Conservation (phyloP, 441 rosid species). For the Raphanus hybrid region DNA sequence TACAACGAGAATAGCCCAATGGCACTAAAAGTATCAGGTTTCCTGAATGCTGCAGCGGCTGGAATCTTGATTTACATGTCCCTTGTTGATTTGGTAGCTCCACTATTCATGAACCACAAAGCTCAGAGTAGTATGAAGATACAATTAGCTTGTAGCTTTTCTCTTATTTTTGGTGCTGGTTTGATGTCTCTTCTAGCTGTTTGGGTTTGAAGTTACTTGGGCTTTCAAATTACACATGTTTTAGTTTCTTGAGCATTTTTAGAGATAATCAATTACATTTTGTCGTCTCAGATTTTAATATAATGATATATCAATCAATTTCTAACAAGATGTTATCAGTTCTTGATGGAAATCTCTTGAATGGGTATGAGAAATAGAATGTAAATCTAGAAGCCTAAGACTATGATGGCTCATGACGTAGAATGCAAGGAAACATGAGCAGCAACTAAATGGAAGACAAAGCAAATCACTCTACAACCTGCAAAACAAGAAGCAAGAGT, state of each 20-base stretch:
- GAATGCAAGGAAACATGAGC: slow-evolving; percentile 8
- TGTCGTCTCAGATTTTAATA: neutral
- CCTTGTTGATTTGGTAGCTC: slow-evolving; percentile 42
- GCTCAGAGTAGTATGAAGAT: slow-evolving; percentile 32
- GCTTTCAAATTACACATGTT: neutral
- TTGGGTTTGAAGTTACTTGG: slow-evolving; percentile 36
- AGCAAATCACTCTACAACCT: neutral
- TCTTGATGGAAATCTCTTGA: slow-evolving; percentile 20
- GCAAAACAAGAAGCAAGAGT: neutral
- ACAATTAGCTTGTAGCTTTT: slow-evolving; percentile 33
- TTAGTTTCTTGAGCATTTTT: neutral
- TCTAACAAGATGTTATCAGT: slow-evolving; percentile 33
- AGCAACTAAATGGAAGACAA: slow-evolving; percentile 2
- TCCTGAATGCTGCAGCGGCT: slow-evolving; percentile 36
- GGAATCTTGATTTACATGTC: slow-evolving; percentile 43
- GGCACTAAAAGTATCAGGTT: slow-evolving; percentile 36
- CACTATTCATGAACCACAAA: slow-evolving; percentile 35
- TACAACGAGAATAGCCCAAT: slow-evolving; percentile 41
- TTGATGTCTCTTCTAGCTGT: slow-evolving; percentile 43
- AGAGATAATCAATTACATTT: neutral
- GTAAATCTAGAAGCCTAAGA: neutral
- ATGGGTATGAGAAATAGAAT: slow-evolving; percentile 32
- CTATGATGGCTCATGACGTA: slow-evolving; percentile 31
- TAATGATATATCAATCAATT: neutral
- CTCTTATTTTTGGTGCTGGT: slow-evolving; percentile 42